Conservation (phyloP, 2,329 filamentous ascomycete genomes). For the Zopfia rhizophila region DNA sequence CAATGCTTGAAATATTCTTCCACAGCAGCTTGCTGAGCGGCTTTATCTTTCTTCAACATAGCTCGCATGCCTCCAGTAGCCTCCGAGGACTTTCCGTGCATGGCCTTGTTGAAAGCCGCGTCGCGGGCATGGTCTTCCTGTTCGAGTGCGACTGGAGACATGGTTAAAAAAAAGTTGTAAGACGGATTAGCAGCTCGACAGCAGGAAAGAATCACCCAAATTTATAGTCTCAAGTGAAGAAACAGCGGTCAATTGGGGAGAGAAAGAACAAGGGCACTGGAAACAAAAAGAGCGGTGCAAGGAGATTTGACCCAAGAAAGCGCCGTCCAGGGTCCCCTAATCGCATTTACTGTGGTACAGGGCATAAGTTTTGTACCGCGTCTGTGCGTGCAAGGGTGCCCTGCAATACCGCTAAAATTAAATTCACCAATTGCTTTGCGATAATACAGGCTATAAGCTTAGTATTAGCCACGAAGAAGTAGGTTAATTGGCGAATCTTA, state of each 20-base stretch:
- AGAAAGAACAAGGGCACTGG: neutral
- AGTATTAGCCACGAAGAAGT: too few species aligned
- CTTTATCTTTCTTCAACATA: slow-evolving; percentile 84
- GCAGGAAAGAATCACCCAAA: slow-evolving; percentile 14
- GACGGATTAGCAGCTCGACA: slow-evolving; percentile 27
- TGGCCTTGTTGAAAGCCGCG: slow-evolving; percentile 88
- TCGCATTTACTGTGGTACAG: too few species aligned
- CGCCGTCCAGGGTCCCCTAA: too few species aligned
- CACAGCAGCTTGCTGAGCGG: slow-evolving; percentile 81
- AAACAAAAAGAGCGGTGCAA: slow-evolving; percentile 14
- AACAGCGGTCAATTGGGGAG: slow-evolving; percentile 10
- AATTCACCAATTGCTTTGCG: too few species aligned
- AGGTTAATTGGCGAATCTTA: too few species aligned
- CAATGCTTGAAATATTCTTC: slow-evolving; percentile 98
- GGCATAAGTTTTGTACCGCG: too few species aligned
- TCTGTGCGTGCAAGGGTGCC: too few species aligned
- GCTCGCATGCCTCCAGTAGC: slow-evolving; percentile 79
- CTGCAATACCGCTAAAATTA: too few species aligned
- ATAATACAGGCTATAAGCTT: too few species aligned
- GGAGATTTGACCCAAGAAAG: slow-evolving; percentile 4
- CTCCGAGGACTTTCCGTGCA: slow-evolving; percentile 80
- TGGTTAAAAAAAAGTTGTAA: slow-evolving; percentile 43
- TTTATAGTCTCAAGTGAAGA: too few species aligned
- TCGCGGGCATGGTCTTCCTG: slow-evolving; percentile 84
- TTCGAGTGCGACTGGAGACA: slow-evolving; percentile 73